These are phyloP conservation scores for Gastrolobium villosum DNA, from an alignment of 306 rosid genomes.

Conservation along the genomic window DNA sequence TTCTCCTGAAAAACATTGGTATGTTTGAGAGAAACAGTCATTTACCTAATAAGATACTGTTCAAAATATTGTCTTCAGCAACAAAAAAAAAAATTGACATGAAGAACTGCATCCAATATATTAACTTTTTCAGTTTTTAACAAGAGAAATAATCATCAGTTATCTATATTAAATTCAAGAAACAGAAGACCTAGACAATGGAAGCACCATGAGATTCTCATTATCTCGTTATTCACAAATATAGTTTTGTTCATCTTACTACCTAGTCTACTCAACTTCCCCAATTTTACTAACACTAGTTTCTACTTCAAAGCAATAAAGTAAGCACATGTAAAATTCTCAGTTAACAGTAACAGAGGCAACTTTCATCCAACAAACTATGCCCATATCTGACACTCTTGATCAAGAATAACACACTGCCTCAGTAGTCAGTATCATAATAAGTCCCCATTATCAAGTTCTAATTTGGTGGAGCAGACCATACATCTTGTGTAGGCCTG, in stretches of 20 bases:
- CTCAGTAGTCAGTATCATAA: neutral
- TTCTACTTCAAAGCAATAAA: slow-evolving; percentile 19
- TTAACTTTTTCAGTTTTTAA: slow-evolving; percentile 17
- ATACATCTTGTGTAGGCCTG: neutral
- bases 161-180: neutral
- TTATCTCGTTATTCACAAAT: neutral
- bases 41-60: slow-evolving; percentile 18
- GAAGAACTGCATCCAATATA: neutral
- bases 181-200: neutral
- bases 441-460: neutral
- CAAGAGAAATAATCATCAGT: neutral
- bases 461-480: slow-evolving; percentile 15
- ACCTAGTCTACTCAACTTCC: slow-evolving; percentile 10
- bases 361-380: slow-evolving; percentile 10
- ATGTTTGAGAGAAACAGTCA: slow-evolving; percentile 23
- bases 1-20: slow-evolving; percentile 72
- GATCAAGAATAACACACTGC: neutral
- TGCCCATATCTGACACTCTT: slow-evolving; percentile 4
- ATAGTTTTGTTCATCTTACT: slow-evolving; percentile 2
- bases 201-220: neutral
- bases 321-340: neutral
- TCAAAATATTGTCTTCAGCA: slow-evolving; percentile 1
- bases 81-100: neutral
- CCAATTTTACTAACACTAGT: slow-evolving; percentile 8
- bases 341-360: neutral